These are phyloP conservation scores for Talaromyces wortmannii DNA, from an alignment of 495 filamentous ascomycete species.

Conservation along the genomic window DNA sequence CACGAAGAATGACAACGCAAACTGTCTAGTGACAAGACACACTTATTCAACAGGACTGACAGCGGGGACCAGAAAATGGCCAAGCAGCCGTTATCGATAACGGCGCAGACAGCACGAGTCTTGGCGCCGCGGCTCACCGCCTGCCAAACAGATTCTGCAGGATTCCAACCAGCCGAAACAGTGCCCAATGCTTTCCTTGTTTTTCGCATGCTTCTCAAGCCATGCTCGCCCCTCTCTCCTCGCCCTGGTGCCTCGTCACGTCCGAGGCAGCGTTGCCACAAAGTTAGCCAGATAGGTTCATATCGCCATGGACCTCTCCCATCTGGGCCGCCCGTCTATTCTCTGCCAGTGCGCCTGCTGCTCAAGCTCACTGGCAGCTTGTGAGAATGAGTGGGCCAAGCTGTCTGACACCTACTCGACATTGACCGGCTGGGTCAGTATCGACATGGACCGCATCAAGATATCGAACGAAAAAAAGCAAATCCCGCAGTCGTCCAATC, in stretches of 20 bases:
- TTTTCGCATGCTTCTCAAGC: conserved; percentile 1
- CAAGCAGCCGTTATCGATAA: not conserved
- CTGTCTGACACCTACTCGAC: conserved; percentile 36
- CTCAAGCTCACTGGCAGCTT: conserved; percentile 38
- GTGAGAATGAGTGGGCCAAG: conserved; percentile 43
- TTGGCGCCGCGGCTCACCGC: not conserved
- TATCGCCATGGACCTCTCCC: conserved; percentile 29
- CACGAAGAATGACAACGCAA: no score
- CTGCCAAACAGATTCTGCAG: no score
- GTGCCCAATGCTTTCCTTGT: not conserved
- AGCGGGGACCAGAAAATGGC: not conserved
- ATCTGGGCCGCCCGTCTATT: conserved; percentile 33
- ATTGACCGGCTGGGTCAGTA: conserved; percentile 35
- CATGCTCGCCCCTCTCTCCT: not conserved
- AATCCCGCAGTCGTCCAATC: conserved; percentile 33
- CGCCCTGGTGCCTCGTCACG: not conserved
- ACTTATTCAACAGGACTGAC: not conserved
- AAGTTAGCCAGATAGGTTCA: not conserved
- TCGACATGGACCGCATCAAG: conserved; percentile 35
- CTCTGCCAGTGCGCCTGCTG: conserved; percentile 36
- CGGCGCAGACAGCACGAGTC: not conserved
- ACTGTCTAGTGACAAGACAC: no score
- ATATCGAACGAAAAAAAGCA: conserved; percentile 33
- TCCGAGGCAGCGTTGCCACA: not conserved
- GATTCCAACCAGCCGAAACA: not conserved